Percentiles rank a stretch among this genome's conserved stretches.
Conservation (phyloP, 2,329 filamentous ascomycete genomes). For the Scedosporium minutisporum region DNA sequence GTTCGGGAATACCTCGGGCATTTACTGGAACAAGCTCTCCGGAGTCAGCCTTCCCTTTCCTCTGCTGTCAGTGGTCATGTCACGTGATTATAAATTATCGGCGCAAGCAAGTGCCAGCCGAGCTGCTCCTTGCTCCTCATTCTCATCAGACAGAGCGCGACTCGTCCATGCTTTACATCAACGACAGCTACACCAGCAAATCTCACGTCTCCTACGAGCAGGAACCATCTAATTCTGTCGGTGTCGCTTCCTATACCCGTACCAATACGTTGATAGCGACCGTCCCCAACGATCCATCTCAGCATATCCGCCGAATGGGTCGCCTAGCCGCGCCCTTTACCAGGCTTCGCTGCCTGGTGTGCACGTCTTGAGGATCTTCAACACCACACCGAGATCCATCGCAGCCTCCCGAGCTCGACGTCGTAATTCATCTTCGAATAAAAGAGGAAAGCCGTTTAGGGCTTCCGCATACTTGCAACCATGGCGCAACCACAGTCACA, state of each 20-base stretch:
- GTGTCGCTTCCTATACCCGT: background rate
- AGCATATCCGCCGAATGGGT: conserved; percentile 32
- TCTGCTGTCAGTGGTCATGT: background rate
- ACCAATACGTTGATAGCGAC: conserved; percentile 10
- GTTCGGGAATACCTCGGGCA: background rate
- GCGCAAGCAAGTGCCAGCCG: background rate
- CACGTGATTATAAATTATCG: conserved; percentile 10
- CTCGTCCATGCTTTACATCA: background rate
- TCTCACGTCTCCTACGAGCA: background rate
- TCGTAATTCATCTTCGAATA: background rate
- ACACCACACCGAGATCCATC: background rate
- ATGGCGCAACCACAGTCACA: conserved; percentile 55
- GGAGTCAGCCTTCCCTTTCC: background rate
- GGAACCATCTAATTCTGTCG: background rate
- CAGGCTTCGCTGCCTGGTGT: conserved; percentile 41
- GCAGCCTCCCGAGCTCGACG: background rate
- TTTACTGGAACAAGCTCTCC: background rate
- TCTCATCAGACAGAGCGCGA: conserved; percentile 7
- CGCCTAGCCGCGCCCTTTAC: conserved; percentile 30
- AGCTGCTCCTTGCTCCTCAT: conserved; percentile 6
- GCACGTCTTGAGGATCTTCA: conserved; percentile 1
- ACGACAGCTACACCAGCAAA: background rate
- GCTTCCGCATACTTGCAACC: conserved; percentile 6
- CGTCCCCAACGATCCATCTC: background rate
- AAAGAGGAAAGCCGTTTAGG: background rate